These are phyloP conservation scores for Lomentospora prolificans DNA, from an alignment of 2,329 filamentous ascomycete genomes.

Conservation along the genomic window DNA sequence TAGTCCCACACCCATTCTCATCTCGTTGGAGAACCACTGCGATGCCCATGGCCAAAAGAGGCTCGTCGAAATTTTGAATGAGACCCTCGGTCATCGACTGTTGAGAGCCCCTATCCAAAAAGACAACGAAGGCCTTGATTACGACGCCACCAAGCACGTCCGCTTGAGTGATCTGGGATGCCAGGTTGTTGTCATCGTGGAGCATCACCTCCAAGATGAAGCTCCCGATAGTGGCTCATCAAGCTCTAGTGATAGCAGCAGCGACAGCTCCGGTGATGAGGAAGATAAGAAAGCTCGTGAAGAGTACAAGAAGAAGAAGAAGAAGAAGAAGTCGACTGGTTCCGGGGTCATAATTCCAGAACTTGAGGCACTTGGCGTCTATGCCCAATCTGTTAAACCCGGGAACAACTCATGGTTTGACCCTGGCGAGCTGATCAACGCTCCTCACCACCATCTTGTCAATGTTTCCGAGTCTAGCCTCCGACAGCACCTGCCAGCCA, in stretches of 20 bases:
- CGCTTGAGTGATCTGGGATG: slow-evolving; percentile 47
- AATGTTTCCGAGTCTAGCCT: slow-evolving; percentile 59
- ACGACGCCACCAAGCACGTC: slow-evolving; percentile 41
- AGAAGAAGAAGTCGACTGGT: slow-evolving; percentile 35
- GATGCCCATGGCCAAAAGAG: slow-evolving; percentile 46
- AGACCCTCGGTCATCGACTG: slow-evolving; percentile 51
- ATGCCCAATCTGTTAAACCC: slow-evolving; percentile 61
- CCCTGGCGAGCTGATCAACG: slow-evolving; percentile 36
- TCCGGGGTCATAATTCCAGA: slow-evolving; percentile 49
- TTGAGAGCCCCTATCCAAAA: slow-evolving; percentile 46
- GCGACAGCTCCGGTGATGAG: slow-evolving; percentile 31
- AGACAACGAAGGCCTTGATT: slow-evolving; percentile 26
- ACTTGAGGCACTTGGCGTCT: slow-evolving; percentile 55
- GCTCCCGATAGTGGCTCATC: slow-evolving; percentile 19
- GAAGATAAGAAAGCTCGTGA: slow-evolving; percentile 35
- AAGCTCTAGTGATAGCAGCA: slow-evolving; percentile 20
- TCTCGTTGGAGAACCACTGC: slow-evolving; percentile 63
- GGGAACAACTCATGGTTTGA: slow-evolving; percentile 57
- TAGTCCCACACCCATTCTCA: slow-evolving; percentile 45
- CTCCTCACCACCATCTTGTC: slow-evolving; percentile 56
- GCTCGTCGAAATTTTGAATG: slow-evolving; percentile 54
- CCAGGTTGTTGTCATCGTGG: slow-evolving; percentile 58
- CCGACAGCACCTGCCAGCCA: slow-evolving; percentile 35
- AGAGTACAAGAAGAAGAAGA: slow-evolving; percentile 40
- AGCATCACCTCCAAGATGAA: slow-evolving; percentile 51